Percentiles rank a stretch among this genome's conserved stretches.
These are phyloP conservation scores for Dendrobium chrysotoxum DNA, from an alignment of 106 monocot species.

Conservation along the genomic window DNA sequence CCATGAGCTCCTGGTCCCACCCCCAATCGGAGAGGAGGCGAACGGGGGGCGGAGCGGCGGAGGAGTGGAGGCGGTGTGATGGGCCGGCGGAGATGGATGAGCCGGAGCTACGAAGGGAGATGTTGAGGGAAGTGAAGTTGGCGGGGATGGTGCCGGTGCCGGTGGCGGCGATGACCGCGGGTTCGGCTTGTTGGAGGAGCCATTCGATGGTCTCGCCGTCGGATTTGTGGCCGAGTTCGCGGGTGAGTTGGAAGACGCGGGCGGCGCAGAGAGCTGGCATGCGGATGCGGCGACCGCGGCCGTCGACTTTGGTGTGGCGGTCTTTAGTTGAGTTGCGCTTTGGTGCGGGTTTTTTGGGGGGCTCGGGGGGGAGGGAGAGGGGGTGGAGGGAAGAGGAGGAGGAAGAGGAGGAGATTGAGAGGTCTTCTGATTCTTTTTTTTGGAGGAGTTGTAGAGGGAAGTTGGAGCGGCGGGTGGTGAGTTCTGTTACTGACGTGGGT, in stretches of 20 bases:
- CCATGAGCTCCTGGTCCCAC: slow-evolving; percentile 56
- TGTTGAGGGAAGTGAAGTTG: slow-evolving; percentile 84
- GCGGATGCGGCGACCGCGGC: slow-evolving; percentile 74
- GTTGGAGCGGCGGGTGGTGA: slow-evolving; percentile 31
- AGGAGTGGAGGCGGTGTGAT: slow-evolving; percentile 3
- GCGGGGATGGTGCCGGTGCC: slow-evolving; percentile 87
- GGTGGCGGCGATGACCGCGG: slow-evolving; percentile 77
- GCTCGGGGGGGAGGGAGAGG: background rate
- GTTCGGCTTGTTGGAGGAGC: slow-evolving; percentile 86
- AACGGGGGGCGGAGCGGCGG: slow-evolving; percentile 19
- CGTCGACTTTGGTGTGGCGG: slow-evolving; percentile 83
- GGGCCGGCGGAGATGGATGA: slow-evolving; percentile 33
- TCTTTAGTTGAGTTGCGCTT: slow-evolving; percentile 76
- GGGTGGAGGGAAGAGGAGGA: background rate
- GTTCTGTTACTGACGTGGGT: slow-evolving; percentile 12
- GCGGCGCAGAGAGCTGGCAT: slow-evolving; percentile 84
- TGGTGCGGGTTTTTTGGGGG: slow-evolving; percentile 34
- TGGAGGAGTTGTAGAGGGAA: slow-evolving; percentile 74
- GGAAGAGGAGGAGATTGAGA: slow-evolving; percentile 27
- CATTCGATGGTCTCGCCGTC: slow-evolving; percentile 92
- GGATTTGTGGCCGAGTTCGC: slow-evolving; percentile 86
- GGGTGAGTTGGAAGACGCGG: slow-evolving; percentile 74
- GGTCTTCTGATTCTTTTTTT: slow-evolving; percentile 37
- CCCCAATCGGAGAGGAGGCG: slow-evolving; percentile 9
- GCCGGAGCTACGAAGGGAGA: slow-evolving; percentile 54